Conservation (phyloP, 495 filamentous ascomycete genomes). For the Annulohypoxylon nitens region DNA sequence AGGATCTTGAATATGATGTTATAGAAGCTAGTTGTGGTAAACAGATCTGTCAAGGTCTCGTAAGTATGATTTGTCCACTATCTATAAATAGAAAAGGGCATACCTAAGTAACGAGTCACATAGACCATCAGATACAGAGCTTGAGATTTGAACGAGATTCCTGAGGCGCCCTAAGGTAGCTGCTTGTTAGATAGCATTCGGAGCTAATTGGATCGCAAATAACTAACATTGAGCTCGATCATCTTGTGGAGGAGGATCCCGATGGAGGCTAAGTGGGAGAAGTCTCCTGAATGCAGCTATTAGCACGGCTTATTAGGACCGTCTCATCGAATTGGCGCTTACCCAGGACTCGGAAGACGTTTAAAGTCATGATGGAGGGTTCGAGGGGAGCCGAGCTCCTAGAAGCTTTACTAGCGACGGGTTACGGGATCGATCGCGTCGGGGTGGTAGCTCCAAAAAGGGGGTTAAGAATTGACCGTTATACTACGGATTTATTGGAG, state of each 20-base stretch:
- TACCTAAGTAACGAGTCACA: slow-evolving; percentile 89
- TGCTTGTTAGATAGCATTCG: slow-evolving; percentile 34
- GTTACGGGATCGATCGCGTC: slow-evolving; percentile 7
- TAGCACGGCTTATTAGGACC: slow-evolving; percentile 11
- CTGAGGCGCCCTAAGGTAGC: slow-evolving; percentile 83
- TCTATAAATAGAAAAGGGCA: slow-evolving; percentile 22
- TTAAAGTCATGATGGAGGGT: slow-evolving; percentile 71
- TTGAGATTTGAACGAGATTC: slow-evolving; percentile 98
- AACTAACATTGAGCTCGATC: slow-evolving; percentile 83
- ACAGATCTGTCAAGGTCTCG: slow-evolving; percentile 72
- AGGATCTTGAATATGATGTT: slow-evolving; percentile 96
- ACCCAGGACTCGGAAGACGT: slow-evolving; percentile 91
- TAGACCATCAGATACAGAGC: slow-evolving; percentile 94
- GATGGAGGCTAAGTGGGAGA: slow-evolving; percentile 95
- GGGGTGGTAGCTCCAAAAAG: neutral
- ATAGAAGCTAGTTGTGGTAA: slow-evolving; percentile 87
- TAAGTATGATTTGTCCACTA: slow-evolving; percentile 15
- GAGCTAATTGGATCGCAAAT: slow-evolving; percentile 12
- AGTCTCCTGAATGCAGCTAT: slow-evolving; percentile 72
- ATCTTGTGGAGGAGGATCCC: slow-evolving; percentile 97
- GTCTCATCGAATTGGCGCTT: slow-evolving; percentile 46
- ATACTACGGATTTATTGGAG: slow-evolving; percentile 17
- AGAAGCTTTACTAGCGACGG: slow-evolving; percentile 21
- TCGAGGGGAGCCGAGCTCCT: slow-evolving; percentile 50
- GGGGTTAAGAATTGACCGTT: slow-evolving; percentile 21